Percentiles rank a stretch among this genome's conserved stretches.
Conservation (phyloP, 495 filamentous ascomycete species). For the Hypoxylon lienhwacheense region DNA sequence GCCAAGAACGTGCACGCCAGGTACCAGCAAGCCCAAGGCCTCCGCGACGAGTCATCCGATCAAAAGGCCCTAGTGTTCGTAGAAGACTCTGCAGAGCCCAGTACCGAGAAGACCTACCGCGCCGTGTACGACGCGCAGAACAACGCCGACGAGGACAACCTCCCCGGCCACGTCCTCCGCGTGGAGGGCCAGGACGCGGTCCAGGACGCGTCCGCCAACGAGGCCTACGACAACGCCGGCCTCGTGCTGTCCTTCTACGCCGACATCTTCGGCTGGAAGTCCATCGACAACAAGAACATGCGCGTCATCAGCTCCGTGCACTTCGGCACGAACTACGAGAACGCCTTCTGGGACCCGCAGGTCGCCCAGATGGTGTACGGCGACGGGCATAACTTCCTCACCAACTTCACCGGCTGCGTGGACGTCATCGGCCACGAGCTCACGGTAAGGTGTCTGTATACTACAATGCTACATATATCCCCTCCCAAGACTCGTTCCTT, state of each 20-base stretch:
- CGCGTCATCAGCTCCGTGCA: slow-evolving; percentile 50
- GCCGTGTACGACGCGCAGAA: slow-evolving; percentile 45
- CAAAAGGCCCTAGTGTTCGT: slow-evolving; percentile 9
- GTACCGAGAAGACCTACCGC: slow-evolving; percentile 38
- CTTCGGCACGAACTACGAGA: slow-evolving; percentile 47
- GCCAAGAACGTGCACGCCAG: slow-evolving; percentile 31
- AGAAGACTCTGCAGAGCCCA: slow-evolving; percentile 8
- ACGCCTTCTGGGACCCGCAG: slow-evolving; percentile 46
- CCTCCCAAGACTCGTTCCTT: no score
- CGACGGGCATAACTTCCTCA: slow-evolving; percentile 48
- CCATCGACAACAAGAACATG: slow-evolving; percentile 49
- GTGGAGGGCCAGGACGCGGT: slow-evolving; percentile 44
- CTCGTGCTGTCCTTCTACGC: slow-evolving; percentile 49
- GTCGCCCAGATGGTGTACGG: slow-evolving; percentile 50
- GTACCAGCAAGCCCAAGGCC: slow-evolving; percentile 37
- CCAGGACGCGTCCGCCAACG: slow-evolving; percentile 41
- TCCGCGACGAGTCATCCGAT: slow-evolving; percentile 9
- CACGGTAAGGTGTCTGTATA: slow-evolving; percentile 35
- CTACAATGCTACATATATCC: no score
- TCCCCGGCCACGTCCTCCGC: slow-evolving; percentile 43
- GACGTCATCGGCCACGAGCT: slow-evolving; percentile 58
- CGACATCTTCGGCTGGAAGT: slow-evolving; percentile 48
- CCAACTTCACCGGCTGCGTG: slow-evolving; percentile 46
- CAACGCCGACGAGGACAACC: slow-evolving; percentile 36
- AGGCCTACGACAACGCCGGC: slow-evolving; percentile 47